Percentiles rank a stretch among this genome's conserved stretches.
phyloP scores from a whole-genome alignment of 2,329 filamentous ascomycete genomes.

The Rasamsonia emersonii region DNA sequence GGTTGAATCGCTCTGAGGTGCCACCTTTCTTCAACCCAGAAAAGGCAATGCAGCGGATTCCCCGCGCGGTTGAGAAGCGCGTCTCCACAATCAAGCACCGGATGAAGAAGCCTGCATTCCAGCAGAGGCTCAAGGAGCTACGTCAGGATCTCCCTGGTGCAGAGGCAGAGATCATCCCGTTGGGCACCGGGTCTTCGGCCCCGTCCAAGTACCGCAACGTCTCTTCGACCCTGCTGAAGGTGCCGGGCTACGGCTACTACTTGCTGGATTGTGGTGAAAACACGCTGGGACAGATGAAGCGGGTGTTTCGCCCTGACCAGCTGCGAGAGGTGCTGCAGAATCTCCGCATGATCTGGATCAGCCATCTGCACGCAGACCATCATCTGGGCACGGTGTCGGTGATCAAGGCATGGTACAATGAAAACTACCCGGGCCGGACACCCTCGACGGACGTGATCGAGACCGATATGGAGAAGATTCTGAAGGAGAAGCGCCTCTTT shows the following conservation, averaged over 20 bases:
- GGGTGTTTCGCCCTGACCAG: conserved; percentile 59
- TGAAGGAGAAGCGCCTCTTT: conserved; percentile 42
- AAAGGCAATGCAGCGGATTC: conserved; percentile 15
- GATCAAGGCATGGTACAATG: conserved; percentile 69
- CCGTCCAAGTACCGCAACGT: conserved; percentile 96
- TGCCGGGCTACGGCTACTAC: conserved; percentile 80
- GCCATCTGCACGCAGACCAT: conserved; percentile 92
- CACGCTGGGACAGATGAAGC: conserved; percentile 76
- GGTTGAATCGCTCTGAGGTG: conserved; percentile 22
- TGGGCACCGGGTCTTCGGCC: conserved; percentile 83
- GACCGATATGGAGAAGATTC: conserved; percentile 26
- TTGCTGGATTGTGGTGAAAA: conserved; percentile 89
- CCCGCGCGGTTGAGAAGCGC: conserved; percentile 21
- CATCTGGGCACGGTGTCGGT: conserved; percentile 77
- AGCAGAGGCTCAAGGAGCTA: conserved; percentile 31
- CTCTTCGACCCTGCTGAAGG: conserved; percentile 72
- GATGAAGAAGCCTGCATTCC: conserved; percentile 20
- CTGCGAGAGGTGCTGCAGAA: conserved; percentile 65
- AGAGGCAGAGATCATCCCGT: conserved; percentile 73
- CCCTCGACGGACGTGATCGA: conserved; percentile 32
- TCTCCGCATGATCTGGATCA: conserved; percentile 80
- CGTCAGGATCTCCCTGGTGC: conserved; percentile 61
- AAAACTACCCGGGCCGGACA: conserved; percentile 39
- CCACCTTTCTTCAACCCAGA: conserved; percentile 19
- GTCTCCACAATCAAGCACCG: conserved; percentile 19